These are phyloP conservation scores for Nakaseomyces sp. DNA, from an alignment of 1,139 yeast species.

Conservation along the genomic window DNA sequence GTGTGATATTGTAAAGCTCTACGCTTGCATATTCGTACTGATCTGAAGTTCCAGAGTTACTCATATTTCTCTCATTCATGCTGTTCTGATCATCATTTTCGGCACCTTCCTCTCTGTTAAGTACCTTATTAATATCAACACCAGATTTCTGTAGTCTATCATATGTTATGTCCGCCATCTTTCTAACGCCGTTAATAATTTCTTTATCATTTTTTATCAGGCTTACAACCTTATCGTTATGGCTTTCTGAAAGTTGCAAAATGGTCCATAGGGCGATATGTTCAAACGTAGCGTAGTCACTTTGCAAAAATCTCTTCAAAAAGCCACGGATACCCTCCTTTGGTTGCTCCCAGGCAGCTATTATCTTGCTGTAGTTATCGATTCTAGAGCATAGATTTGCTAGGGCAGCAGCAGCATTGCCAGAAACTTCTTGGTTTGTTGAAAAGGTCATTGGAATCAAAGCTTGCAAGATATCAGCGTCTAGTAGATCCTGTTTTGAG, in stretches of 20 bases:
- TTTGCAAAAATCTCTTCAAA: conserved; percentile 66
- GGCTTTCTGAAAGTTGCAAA: conserved; percentile 82
- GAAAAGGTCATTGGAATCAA: conserved; percentile 85
- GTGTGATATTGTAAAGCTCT: conserved; percentile 70
- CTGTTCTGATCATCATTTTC: conserved; percentile 14
- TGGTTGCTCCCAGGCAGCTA: conserved; percentile 72
- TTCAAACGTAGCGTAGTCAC: conserved; percentile 92
- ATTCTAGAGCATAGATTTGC: conserved; percentile 93
- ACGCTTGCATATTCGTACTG: conserved; percentile 52
- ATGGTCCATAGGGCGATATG: conserved; percentile 98
- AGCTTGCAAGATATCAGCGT: conserved; percentile 78
- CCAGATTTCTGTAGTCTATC: conserved; percentile 29
- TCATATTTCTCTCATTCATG: conserved; percentile 32
- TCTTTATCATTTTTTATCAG: conserved; percentile 53
- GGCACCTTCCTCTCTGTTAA: conserved; percentile 11
- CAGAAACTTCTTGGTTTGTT: conserved; percentile 89
- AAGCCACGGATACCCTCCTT: conserved; percentile 83
- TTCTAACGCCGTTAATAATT: conserved; percentile 50
- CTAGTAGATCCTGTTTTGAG: conserved; percentile 75
- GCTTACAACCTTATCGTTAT: conserved; percentile 58
- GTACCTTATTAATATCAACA: conserved; percentile 12
- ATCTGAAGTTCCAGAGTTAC: conserved; percentile 24
- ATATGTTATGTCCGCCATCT: conserved; percentile 36
- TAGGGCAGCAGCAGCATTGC: conserved; percentile 96
- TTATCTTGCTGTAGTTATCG: conserved; percentile 61